Percentiles rank a stretch among this genome's conserved stretches.
These are phyloP conservation scores for Fusarium begoniae DNA, from an alignment of 2,329 filamentous ascomycete genomes.

Conservation along the genomic window DNA sequence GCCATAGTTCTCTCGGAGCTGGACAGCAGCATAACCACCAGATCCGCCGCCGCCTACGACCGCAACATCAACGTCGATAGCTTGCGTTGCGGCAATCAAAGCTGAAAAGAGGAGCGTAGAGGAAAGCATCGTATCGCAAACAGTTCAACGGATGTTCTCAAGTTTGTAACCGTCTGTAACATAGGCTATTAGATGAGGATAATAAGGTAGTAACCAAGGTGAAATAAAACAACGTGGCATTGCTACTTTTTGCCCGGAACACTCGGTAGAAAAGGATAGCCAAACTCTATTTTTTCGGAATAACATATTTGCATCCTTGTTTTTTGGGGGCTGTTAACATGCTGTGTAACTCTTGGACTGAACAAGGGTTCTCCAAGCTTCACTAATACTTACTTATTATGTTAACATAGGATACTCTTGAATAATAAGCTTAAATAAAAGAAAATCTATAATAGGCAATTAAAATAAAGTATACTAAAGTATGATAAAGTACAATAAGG, in stretches of 20 bases:
- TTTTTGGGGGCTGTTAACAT: background rate
- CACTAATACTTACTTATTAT: background rate
- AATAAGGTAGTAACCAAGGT: background rate
- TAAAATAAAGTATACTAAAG: accelerated
- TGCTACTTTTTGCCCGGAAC: background rate
- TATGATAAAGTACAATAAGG: accelerated
- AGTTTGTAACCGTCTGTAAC: accelerated
- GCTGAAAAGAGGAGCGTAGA: accelerated
- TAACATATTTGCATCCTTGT: background rate
- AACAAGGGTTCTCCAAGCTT: background rate
- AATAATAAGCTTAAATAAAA: too few relatives aligned
- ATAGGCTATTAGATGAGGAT: accelerated
- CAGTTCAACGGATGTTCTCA: too few relatives aligned
- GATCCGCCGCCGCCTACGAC: background rate
- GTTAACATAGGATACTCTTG: accelerated
- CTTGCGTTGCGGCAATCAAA: accelerated
- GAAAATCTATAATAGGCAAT: accelerated
- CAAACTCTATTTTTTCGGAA: background rate
- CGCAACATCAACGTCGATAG: background rate
- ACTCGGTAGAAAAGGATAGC: background rate
- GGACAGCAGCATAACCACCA: background rate
- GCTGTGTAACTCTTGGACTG: accelerated
- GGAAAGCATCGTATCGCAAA: background rate
- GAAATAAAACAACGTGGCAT: accelerated
- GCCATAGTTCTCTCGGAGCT: background rate